A percentile compares a stretch with the other conserved stretches of the same genome.
These are phyloP conservation scores for Tylopilus felleus DNA, from an alignment of 768 basidiomycete genomes.

Conservation along the genomic window DNA sequence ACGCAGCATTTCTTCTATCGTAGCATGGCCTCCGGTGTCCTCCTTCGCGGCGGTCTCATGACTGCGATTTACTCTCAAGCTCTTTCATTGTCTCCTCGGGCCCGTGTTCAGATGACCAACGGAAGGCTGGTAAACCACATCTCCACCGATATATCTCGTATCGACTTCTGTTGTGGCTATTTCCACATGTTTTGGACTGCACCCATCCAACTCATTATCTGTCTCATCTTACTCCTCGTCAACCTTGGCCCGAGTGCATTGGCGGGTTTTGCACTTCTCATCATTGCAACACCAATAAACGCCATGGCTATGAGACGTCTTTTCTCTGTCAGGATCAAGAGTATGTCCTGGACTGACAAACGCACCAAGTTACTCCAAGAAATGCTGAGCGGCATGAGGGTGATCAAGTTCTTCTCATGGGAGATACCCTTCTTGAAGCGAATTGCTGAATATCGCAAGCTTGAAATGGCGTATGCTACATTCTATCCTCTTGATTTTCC, in stretches of 20 bases:
- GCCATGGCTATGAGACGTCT: slow-evolving; percentile 68
- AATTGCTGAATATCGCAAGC: slow-evolving; percentile 63
- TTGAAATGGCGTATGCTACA: slow-evolving; percentile 58
- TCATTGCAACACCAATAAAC: slow-evolving; percentile 73
- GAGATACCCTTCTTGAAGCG: slow-evolving; percentile 76
- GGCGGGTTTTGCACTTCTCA: slow-evolving; percentile 57
- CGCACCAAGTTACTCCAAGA: slow-evolving; percentile 89
- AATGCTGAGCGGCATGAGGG: slow-evolving; percentile 82
- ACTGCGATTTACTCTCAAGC: slow-evolving; percentile 81
- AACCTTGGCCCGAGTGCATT: slow-evolving; percentile 65
- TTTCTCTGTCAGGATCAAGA: slow-evolving; percentile 54
- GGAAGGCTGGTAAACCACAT: slow-evolving; percentile 94
- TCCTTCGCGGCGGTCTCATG: slow-evolving; percentile 81
- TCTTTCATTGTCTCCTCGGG: slow-evolving; percentile 70
- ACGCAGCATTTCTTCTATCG: slow-evolving; percentile 86
- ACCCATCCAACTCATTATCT: slow-evolving; percentile 74
- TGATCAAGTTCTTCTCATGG: slow-evolving; percentile 94
- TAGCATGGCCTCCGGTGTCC: slow-evolving; percentile 67
- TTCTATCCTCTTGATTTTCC: slow-evolving; percentile 4
- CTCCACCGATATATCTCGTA: slow-evolving; percentile 85
- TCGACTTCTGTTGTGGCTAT: slow-evolving; percentile 82
- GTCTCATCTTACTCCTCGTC: slow-evolving; percentile 67
- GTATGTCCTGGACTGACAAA: slow-evolving; percentile 89
- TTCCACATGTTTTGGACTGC: slow-evolving; percentile 81
- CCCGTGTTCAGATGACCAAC: slow-evolving; percentile 77